Conservation (phyloP, 2,329 filamentous ascomycete genomes). For the Trichothecium roseum region DNA sequence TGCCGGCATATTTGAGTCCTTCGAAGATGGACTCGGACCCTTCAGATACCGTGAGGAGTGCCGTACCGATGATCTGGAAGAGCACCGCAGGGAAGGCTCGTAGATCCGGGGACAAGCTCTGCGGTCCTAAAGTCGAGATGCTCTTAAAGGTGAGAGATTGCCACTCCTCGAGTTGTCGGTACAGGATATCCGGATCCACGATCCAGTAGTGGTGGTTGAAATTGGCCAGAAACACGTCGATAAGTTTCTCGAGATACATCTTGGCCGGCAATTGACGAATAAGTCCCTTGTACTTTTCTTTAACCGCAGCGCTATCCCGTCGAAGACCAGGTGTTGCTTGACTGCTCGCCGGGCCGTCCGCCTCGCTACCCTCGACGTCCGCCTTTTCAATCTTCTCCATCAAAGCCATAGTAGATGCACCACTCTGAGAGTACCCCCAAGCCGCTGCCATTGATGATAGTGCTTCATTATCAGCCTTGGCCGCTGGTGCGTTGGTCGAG, state of each 20-base stretch:
- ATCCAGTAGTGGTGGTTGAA: constrained; percentile 50
- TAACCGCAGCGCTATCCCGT: constrained; percentile 25
- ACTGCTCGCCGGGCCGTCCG: no score
- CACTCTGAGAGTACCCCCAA: constrained; percentile 43
- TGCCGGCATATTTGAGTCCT: constrained; percentile 45
- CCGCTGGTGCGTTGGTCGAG: no score
- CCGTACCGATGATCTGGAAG: constrained; percentile 46
- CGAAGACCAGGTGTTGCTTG: constrained; percentile 6
- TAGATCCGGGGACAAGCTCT: constrained; percentile 38
- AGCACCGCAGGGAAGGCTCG: constrained; percentile 48
- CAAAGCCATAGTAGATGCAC: constrained; percentile 42
- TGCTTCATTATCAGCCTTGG: constrained; percentile 13
- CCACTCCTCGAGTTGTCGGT: constrained; percentile 42
- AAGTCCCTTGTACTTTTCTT: constrained; percentile 47
- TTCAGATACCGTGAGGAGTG: constrained; percentile 40
- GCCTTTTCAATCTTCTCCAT: constrained; percentile 43
- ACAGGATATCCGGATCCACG: constrained; percentile 43
- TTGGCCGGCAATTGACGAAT: constrained; percentile 47
- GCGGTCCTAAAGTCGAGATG: constrained; percentile 37
- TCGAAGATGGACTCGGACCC: constrained; percentile 38
- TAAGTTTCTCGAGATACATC: constrained; percentile 42
- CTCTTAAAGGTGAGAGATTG: constrained; percentile 40
- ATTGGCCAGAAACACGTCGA: constrained; percentile 43
- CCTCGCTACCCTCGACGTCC: constrained; percentile 14
- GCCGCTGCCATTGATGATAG: constrained; percentile 33